Evolutionary conservation across 2,329 filamentous ascomycete genomes (phyloP).

Genomic region (Aspergillaceae sp.): DNA sequence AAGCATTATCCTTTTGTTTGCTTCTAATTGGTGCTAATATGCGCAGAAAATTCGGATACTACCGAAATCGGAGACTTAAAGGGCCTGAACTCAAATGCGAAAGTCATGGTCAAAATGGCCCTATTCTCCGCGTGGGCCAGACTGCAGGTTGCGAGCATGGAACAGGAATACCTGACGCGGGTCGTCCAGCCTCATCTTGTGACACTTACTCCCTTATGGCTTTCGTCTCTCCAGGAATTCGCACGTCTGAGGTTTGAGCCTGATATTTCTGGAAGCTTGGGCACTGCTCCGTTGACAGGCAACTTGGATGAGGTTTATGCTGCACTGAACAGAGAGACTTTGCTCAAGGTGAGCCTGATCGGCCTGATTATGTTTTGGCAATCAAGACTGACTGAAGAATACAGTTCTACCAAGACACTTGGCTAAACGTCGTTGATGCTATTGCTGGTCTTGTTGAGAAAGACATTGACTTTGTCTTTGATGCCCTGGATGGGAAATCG

Average conservation of each 20-base stretch:
- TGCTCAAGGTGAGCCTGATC: constrained; percentile 53
- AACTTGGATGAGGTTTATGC: constrained; percentile 92
- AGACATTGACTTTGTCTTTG: constrained; percentile 95
- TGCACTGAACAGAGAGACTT: constrained; percentile 84
- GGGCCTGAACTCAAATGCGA: constrained; percentile 86
- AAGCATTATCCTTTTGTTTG: constrained; percentile 15
- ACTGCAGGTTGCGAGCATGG: constrained; percentile 85
- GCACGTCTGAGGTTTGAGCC: constrained; percentile 90
- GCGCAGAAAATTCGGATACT: constrained; percentile 58
- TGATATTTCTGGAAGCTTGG: constrained; percentile 85
- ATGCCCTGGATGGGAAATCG: constrained; percentile 80
- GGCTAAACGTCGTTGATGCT: constrained; percentile 92
- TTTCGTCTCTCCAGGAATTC: constrained; percentile 87
- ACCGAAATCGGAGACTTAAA: constrained; percentile 87
- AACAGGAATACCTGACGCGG: constrained; percentile 80
- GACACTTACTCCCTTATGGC: constrained; percentile 83
- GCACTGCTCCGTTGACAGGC: constrained; percentile 69
- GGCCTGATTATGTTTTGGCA: background rate
- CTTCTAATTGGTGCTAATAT: constrained; percentile 5
- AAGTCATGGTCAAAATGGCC: constrained; percentile 97
- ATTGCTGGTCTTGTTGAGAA: constrained; percentile 96
- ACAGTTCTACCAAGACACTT: constrained; percentile 89
- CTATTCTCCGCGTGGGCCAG: constrained; percentile 97
- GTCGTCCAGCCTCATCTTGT: constrained; percentile 87
- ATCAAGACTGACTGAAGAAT: background rate